Conservation (phyloP, 2,329 filamentous ascomycete genomes). For the Xylariaceae sp. region DNA sequence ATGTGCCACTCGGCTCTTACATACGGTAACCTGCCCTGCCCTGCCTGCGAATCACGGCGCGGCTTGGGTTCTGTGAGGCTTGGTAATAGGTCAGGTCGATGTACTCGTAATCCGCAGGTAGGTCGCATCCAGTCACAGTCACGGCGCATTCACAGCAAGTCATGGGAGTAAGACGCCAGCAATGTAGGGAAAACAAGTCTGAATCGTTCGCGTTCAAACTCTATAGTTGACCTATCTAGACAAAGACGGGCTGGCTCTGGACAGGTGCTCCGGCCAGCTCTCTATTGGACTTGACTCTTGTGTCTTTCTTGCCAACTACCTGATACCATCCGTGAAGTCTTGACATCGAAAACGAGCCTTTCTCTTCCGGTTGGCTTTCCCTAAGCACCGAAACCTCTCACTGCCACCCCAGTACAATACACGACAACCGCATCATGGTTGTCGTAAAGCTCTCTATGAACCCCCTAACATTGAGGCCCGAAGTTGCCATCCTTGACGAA, state of each 20-base stretch:
- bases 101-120: no score
- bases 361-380: neutral
- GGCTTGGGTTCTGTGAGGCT: no score
- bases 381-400: neutral
- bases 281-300: neutral
- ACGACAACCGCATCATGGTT: neutral
- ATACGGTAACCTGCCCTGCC: no score
- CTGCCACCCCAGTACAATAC: conserved; percentile 3
- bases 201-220: conserved; percentile 8
- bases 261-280: neutral
- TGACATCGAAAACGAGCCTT: neutral
- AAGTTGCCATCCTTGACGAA: neutral
- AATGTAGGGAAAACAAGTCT: neutral
- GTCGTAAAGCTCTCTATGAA: neutral
- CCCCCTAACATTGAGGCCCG: neutral
- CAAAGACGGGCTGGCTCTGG: neutral
- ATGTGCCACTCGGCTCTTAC: neutral
- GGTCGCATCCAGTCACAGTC: no score
- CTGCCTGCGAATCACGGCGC: no score
- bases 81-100: no score
- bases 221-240: conserved; percentile 1
- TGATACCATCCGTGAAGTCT: conserved; percentile 5
- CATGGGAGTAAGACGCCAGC: neutral
- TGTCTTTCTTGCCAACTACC: neutral
- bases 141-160: no score